Base-by-base conservation (phyloP, 371 early-diverging fungal species). In the Rhizopus sp. region DNA sequence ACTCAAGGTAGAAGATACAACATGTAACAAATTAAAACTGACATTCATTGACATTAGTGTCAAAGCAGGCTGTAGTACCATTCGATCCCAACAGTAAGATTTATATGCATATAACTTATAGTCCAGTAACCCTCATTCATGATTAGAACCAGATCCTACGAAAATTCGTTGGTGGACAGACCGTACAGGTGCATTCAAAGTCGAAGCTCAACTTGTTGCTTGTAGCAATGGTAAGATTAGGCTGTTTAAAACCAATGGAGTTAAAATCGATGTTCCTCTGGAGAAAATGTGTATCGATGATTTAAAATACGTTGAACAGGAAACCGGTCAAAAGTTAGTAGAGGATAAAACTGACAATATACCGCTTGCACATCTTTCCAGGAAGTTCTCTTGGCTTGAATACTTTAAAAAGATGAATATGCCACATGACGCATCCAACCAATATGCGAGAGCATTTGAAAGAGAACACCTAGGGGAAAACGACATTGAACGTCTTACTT, bases 131-230 rank as follows among this genome's bases (percentile, higher is more conserved):
- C 34, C 2, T 42, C 34, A 16, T 37, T 33, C 12, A 12, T 9
- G 1, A 39, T 23, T 54, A 62, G 53, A 72, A 47, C 82, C 84
- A 53, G 81, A 87, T 45, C 70, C 76, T 10, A 50, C 69, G 12
- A 85, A 85, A 39, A 70, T 92, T 13, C 85, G 98, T 35, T 85
- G 82, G 42, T 97, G 96, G 97, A 93, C 91, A 2, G 98, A 97
- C 68, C 81, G 88, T 29, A 87, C 92, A 4, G 96, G 95, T 40
- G 76, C 90, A 1, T 96, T 94, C 79, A 90, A 87, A 61, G 95
- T 95, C 0, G 92, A 94, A 47, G 98, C 98, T 3, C 88, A 92
- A 69, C 93, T 88, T 49, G 49, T 96, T 9, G 70, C 82, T 7
- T 80, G 79, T 54, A 77, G 80, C n/a, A 88, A 90, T 42, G 92